These are phyloP conservation scores for Chaetothyriales sp. DNA, from an alignment of 2,329 filamentous ascomycete genomes.

Conservation along the genomic window DNA sequence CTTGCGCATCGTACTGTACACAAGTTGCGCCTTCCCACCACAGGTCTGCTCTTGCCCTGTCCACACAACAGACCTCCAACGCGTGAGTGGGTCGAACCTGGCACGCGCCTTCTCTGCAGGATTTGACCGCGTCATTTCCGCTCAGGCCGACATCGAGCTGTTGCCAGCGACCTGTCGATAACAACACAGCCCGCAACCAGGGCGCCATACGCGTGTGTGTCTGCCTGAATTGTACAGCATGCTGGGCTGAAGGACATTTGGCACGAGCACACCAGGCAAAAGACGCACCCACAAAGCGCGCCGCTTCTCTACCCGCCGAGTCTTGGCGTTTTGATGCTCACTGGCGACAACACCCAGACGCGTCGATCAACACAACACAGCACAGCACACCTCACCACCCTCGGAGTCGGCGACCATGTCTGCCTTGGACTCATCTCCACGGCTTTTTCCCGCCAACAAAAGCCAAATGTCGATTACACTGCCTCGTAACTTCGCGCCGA, in stretches of 20 bases:
- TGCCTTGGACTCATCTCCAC: constrained; percentile 13
- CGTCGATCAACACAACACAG: neutral
- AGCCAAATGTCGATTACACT: constrained; percentile 30
- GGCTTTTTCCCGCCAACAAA: constrained; percentile 16
- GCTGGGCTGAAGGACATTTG: neutral
- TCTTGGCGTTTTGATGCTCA: neutral
- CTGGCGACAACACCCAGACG: neutral
- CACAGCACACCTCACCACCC: no score
- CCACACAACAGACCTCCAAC: neutral
- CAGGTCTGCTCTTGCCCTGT: neutral
- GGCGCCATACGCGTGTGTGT: neutral
- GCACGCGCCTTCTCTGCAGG: no score
- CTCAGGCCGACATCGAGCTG: neutral
- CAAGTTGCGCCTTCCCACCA: neutral
- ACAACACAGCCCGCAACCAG: neutral
- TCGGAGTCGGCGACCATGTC: constrained; percentile 7
- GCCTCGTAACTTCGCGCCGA: constrained; percentile 31
- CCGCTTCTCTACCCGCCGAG: neutral
- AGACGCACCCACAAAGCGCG: neutral
- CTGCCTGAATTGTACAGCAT: neutral
- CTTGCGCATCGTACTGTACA: neutral
- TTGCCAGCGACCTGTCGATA: neutral
- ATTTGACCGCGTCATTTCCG: neutral
- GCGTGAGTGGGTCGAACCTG: neutral
- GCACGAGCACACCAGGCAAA: neutral